A percentile compares a stretch with the other conserved stretches of the same genome.
Evolutionary conservation across 2,329 filamentous ascomycete species (phyloP).

Genomic region (Fusarium avenaceum): DNA sequence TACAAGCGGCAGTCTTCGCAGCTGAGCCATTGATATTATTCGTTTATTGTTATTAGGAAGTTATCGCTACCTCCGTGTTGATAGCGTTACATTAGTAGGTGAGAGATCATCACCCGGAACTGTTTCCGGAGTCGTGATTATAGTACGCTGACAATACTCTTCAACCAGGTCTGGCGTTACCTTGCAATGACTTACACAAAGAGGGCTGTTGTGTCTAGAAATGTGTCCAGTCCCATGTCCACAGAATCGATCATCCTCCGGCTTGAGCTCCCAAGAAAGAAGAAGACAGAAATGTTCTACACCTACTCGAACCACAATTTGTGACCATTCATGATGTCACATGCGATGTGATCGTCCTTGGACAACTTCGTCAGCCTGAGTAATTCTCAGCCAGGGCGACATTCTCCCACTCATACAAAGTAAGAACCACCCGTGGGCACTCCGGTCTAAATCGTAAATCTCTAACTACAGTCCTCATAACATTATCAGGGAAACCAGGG

Average conservation of each 20-base stretch:
- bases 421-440: background rate
- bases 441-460: background rate
- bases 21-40: background rate
- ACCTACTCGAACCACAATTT: background rate
- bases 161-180: background rate
- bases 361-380: background rate
- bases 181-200: background rate
- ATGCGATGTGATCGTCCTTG: background rate
- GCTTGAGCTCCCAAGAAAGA: background rate
- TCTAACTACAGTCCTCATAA: background rate
- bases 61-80: conserved; percentile 18
- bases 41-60: conserved; percentile 18
- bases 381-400: background rate
- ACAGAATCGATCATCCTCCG: background rate
- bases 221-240: background rate
- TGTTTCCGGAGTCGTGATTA: background rate
- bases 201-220: background rate
- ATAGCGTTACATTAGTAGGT: background rate
- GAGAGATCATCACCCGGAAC: background rate
- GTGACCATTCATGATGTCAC: conserved; percentile 21
- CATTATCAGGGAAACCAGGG: background rate
- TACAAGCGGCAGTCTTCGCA: background rate
- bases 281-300: background rate
- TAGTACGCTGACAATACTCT: background rate
- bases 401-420: background rate